Base-by-base conservation (phyloP, 805 yeast species). In the Millerago galiae region DNA sequence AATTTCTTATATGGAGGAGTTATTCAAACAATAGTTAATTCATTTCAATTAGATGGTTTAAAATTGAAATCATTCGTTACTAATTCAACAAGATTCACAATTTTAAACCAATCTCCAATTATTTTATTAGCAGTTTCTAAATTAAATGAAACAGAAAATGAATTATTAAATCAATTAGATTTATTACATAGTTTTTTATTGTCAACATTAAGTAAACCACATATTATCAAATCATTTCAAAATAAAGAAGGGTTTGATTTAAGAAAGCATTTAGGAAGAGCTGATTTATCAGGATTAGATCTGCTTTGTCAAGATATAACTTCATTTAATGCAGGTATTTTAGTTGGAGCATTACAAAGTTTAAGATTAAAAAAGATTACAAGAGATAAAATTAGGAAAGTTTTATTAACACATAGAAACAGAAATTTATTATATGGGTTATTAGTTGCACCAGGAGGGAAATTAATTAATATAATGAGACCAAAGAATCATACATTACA, bases 201-300 rank as follows among this genome's bases (percentile, higher is more conserved):
- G n/a, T 79, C 95, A 0, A 83, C 93, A 0, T 63, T 93, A 32
- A 83, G 95, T n/a, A 80, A 83, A 55, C 83, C 88, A 2, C 85
- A 83, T 48, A 77, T 91, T 31, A 67, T 74, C 9, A 77, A 78
- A 48, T 78, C 83, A 29, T 90, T 85, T 58, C 67, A 71, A 40
- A 74, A 77, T 47, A 68, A 95, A 43, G 81, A 84, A 54, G 87
- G 87, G 54, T 87, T 84, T 54, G 98, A 91, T 55, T 64, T 91
- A 31, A 67, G 96, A 17, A 82, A 79, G 44, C 71, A 83, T 25
- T 67, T 90, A 21, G 88, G 88, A 4, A 76, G 81, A 2, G 73
- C 91, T 3, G 96, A 90, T 60, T 70, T 77, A 43, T 74, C 77
- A 3, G 86, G 85, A 44, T 63, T 91, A 36, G 82, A 83, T 46